Base-by-base conservation (phyloP, 768 basidiomycete genomes). In the Sporobolomyces phaffii region DNA sequence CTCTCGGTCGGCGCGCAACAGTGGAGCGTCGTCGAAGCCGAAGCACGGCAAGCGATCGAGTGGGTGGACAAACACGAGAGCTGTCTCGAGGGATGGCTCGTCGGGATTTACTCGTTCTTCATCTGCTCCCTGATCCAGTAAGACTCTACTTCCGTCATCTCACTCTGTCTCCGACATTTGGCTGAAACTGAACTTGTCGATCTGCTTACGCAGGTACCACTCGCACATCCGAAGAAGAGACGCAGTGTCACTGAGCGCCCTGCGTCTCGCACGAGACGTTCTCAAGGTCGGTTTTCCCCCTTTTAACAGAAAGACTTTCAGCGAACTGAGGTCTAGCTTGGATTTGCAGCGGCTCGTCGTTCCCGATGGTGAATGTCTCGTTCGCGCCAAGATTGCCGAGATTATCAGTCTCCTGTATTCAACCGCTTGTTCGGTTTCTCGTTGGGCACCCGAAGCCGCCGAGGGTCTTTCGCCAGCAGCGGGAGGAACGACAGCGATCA, bases 41-140 rank as follows among this genome's bases (percentile, higher is more conserved):
- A 65, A 29, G 58, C 71, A 20, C 51, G 72, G 22, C 62, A 73
- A 40, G 73, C 75, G 36, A 75, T 76, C 57, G 68, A 73, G 28
- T 76, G 73, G 72, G 69, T 72, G 57, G 73, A 76, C 60, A 63
- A 61, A 45, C 70, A 76, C 56, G 73, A 73, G 56, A 60, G 45
- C 15, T 70, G 66, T 47, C 61, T 76, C 52, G 73, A 76, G 34
- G 71, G 70, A 14, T 75, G 73, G 74, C 67, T 75, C 40, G 62
- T 68, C 17, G 64, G 67, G 10, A 57, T 69, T 5, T 76, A 76
- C 49, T 58, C 68, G 17, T 69, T 75, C 62, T 71, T 76, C 64
- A 61, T 75, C 24, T 73, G 72, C 60, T 52, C 54, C 11, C 44
- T 75, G 3, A 73, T 76, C 28, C 74, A 74, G 74, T 71, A 17